These are phyloP conservation scores for Boletus barrowsii DNA, from an alignment of 768 basidiomycete species.

Conservation along the genomic window DNA sequence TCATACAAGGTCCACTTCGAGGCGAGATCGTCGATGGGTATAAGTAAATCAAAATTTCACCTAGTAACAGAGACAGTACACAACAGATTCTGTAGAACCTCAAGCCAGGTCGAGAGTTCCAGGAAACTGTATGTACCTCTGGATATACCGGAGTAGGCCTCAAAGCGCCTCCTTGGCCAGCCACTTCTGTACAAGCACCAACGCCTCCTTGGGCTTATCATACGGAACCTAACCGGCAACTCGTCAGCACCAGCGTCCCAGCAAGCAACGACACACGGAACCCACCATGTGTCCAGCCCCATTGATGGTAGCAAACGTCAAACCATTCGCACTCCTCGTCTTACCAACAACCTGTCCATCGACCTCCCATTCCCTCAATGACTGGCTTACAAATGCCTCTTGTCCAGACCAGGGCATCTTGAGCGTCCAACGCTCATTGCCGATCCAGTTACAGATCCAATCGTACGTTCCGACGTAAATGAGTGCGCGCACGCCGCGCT, in stretches of 20 bases:
- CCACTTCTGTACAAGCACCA: constrained; percentile 51
- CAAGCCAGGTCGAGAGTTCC: not conserved
- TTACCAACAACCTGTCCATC: constrained; percentile 48
- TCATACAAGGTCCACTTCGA: too few species aligned
- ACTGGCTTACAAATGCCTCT: constrained; percentile 43
- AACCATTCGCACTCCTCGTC: constrained; percentile 53
- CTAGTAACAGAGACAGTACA: not conserved
- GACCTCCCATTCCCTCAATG: constrained; percentile 59
- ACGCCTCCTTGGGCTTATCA: constrained; percentile 56
- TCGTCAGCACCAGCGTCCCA: constrained; percentile 1
- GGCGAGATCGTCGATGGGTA: too few species aligned
- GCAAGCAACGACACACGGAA: not conserved
- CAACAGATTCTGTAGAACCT: not conserved
- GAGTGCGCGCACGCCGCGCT: constrained; percentile 70
- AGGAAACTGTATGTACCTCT: not conserved
- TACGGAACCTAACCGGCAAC: constrained; percentile 48
- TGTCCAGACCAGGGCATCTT: constrained; percentile 69
- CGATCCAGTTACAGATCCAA: constrained; percentile 79
- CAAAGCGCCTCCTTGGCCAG: constrained; percentile 30
- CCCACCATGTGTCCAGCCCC: constrained; percentile 77
- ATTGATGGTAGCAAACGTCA: constrained; percentile 65
- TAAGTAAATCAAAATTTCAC: not conserved
- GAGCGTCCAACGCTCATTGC: constrained; percentile 75
- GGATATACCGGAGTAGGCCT: not conserved
- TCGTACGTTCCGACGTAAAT: constrained; percentile 76